Conservation (phyloP, 2,329 filamentous ascomycete species). For the Fusarium keratoplasticum region DNA sequence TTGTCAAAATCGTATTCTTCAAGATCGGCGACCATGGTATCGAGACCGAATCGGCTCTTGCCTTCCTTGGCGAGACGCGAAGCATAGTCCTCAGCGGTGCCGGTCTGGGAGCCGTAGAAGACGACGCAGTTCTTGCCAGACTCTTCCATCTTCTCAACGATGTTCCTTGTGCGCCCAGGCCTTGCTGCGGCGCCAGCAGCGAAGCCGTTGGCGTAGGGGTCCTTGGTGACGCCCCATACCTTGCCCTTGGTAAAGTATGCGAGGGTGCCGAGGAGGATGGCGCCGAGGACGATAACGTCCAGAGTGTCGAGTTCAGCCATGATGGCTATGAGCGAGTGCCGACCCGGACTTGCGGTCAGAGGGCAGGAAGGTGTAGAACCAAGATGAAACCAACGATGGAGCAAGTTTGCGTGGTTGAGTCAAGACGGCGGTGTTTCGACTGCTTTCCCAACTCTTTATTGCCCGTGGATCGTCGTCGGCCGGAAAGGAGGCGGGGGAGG, state of each 20-base stretch:
- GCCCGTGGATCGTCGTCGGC: constrained; percentile 39
- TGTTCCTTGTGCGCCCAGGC: constrained; percentile 88
- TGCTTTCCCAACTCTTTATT: constrained; percentile 15
- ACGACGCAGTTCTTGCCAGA: constrained; percentile 96
- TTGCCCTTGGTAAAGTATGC: constrained; percentile 99
- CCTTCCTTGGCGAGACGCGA: constrained; percentile 97
- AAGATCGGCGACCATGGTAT: constrained; percentile 97
- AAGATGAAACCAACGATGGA: neutral
- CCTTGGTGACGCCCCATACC: constrained; percentile 89
- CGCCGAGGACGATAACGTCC: constrained; percentile 90
- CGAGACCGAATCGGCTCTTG: constrained; percentile 93
- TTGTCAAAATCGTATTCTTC: constrained; percentile 99
- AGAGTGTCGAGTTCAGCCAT: constrained; percentile 98
- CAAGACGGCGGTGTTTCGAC: constrained; percentile 14
- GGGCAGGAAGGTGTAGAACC: neutral
- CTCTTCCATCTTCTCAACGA: constrained; percentile 96
- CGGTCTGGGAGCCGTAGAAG: constrained; percentile 98
- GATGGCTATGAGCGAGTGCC: constrained; percentile 46
- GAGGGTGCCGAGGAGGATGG: constrained; percentile 85
- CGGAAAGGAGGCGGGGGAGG: constrained; percentile 43
- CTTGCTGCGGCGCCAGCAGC: constrained; percentile 77
- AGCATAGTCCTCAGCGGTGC: constrained; percentile 98
- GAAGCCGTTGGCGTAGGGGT: constrained; percentile 85
- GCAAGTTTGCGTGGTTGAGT: constrained; percentile 1
- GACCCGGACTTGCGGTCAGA: constrained; percentile 10